These are phyloP conservation scores for Argentina anserina DNA, from an alignment of 306 rosid genomes.

Conservation along the genomic window DNA sequence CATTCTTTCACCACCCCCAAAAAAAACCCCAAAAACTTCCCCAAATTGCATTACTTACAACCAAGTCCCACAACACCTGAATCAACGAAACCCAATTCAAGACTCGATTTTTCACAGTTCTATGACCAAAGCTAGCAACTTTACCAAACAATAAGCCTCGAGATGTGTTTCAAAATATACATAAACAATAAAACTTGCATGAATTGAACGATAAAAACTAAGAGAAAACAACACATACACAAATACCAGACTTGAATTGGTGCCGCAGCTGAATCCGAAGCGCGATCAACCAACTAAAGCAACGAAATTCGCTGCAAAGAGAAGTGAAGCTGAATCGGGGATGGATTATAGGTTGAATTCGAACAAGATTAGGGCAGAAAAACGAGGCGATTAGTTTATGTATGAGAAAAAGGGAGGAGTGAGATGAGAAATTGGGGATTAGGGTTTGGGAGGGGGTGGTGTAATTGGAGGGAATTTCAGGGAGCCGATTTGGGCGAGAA, in stretches of 20 bases:
- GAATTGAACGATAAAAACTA: not conserved
- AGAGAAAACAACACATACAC: conserved; percentile 15
- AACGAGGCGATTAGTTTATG: not conserved
- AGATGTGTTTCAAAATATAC: not conserved
- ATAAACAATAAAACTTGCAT: not conserved
- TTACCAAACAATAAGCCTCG: not conserved
- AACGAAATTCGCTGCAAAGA: conserved; percentile 6
- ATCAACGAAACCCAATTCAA: not conserved
- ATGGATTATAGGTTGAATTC: conserved; percentile 17
- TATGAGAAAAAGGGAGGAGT: too few species aligned
- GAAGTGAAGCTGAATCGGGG: conserved; percentile 9
- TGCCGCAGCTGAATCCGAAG: conserved; percentile 31
- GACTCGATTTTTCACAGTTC: not conserved
- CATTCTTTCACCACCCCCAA: not conserved
- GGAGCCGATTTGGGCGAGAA: conserved; percentile 49
- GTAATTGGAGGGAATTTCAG: conserved; percentile 30
- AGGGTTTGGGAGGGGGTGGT: conserved; percentile 40
- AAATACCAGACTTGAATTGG: conserved; percentile 29
- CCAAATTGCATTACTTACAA: not conserved
- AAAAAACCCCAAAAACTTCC: not conserved
- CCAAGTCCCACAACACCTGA: not conserved
- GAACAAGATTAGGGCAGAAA: conserved; percentile 9
- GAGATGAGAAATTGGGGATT: conserved; percentile 28
- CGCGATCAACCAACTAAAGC: conserved; percentile 38
- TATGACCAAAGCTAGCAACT: not conserved